These are phyloP conservation scores for Ceratonia siliqua DNA, from an alignment of 306 rosid species.

Conservation along the genomic window DNA sequence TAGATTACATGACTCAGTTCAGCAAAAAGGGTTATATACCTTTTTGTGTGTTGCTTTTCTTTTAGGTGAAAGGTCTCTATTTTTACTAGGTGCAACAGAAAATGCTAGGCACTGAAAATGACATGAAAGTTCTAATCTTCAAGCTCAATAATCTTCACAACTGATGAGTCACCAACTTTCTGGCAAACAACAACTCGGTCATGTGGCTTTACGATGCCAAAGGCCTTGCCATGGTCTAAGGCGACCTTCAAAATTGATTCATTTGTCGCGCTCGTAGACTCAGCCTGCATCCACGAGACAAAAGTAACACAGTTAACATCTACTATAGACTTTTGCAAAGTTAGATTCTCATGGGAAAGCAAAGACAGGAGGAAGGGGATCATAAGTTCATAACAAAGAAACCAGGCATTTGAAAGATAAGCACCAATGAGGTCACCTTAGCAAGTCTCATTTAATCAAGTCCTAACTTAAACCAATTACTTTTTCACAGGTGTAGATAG, in stretches of 20 bases:
- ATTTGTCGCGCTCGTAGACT: constrained; percentile 67
- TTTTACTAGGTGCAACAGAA: neutral
- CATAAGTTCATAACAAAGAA: no score
- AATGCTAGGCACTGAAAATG: constrained; percentile 8
- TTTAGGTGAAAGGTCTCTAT: neutral
- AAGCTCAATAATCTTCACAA: constrained; percentile 91
- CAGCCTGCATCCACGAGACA: constrained; percentile 60
- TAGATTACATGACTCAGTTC: neutral
- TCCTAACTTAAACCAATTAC: no score
- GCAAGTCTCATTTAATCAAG: no score
- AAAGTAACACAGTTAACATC: neutral
- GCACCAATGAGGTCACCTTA: no score
- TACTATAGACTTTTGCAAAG: neutral
- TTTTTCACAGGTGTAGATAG: no score
- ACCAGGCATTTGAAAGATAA: no score
- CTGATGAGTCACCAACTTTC: constrained; percentile 86
- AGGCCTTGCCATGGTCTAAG: constrained; percentile 78
- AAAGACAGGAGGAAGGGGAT: no score
- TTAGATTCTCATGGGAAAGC: no score
- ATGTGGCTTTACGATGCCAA: constrained; percentile 73
- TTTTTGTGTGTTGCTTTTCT: neutral
- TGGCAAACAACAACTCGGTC: constrained; percentile 92
- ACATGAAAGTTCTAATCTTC: constrained; percentile 49
- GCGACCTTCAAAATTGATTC: constrained; percentile 91
- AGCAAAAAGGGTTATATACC: neutral